Percentiles rank a stretch among this genome's conserved stretches.
phyloP scores from a whole-genome alignment of 352 stramenopile genomes.

The Phytophthora brassicae region DNA sequence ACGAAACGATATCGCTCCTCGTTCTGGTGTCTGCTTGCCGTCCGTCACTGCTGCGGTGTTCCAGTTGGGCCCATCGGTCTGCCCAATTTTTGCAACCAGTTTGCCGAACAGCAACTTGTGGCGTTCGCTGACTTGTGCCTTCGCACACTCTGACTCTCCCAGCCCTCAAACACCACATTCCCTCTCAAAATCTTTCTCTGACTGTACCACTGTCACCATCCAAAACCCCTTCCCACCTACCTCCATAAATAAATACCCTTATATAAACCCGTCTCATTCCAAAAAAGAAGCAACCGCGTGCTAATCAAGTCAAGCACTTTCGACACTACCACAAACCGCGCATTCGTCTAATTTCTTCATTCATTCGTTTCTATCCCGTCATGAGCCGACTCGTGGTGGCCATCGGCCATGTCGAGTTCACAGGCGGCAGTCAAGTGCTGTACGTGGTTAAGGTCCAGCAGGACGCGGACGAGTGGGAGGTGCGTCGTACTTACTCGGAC shows the following conservation, averaged over 20 bases:
- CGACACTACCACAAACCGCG: too few relatives aligned
- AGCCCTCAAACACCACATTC: not conserved
- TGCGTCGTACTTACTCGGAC: slow-evolving; percentile 69
- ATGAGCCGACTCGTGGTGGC: slow-evolving; percentile 79
- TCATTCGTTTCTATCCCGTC: too few relatives aligned
- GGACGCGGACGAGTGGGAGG: slow-evolving; percentile 70
- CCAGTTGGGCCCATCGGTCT: slow-evolving; percentile 8
- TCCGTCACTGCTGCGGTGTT: not conserved
- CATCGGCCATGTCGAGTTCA: slow-evolving; percentile 82
- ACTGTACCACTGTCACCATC: not conserved
- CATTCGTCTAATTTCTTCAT: not conserved
- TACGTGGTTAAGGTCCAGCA: slow-evolving; percentile 81
- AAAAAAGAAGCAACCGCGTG: slow-evolving; percentile 6
- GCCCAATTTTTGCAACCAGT: slow-evolving; percentile 20
- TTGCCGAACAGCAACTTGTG: not conserved
- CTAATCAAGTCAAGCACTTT: too few relatives aligned
- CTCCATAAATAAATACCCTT: not conserved
- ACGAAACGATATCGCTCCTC: not conserved
- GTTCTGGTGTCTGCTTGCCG: not conserved
- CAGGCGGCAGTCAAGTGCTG: slow-evolving; percentile 58
- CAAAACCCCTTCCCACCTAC: not conserved
- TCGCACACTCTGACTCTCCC: slow-evolving; percentile 26
- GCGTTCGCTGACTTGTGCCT: slow-evolving; percentile 1
- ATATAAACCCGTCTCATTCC: too few relatives aligned
- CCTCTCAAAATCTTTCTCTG: not conserved